Evolutionary conservation across 352 stramenopile species (phyloP).

Genomic region (Aphanomyces astaci): DNA sequence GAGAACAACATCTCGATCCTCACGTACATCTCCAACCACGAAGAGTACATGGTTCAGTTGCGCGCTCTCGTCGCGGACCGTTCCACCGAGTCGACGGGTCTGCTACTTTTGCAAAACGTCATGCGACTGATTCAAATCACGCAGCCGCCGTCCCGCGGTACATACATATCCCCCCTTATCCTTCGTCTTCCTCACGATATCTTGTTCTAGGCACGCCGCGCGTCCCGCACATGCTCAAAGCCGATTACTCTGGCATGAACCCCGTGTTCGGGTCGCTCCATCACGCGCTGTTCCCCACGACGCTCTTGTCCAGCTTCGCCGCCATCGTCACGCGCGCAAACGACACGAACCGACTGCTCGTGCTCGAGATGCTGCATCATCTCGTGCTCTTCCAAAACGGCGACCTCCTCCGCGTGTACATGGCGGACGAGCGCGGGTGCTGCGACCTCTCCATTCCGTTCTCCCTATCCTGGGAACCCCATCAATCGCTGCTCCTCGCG

Average conservation of each 20-base stretch:
- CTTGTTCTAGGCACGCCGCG: neutral
- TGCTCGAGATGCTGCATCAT: slow-evolving; percentile 17
- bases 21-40: slow-evolving; percentile 64
- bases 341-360: neutral
- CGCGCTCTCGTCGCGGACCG: slow-evolving; percentile 13
- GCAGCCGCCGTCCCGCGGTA: slow-evolving; percentile 7
- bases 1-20: slow-evolving; percentile 83
- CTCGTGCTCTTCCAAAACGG: slow-evolving; percentile 19
- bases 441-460: slow-evolving; percentile 5
- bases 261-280: slow-evolving; percentile 21
- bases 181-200: neutral
- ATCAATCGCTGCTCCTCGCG: slow-evolving; percentile 17
- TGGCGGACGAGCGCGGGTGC: slow-evolving; percentile 18
- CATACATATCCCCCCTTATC: neutral
- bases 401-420: slow-evolving; percentile 19
- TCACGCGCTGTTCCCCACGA: slow-evolving; percentile 19
- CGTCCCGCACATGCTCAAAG: slow-evolving; percentile 22
- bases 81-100: neutral
- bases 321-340: neutral
- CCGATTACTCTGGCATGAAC: slow-evolving; percentile 16
- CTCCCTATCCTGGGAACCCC: slow-evolving; percentile 3
- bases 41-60: slow-evolving; percentile 48
- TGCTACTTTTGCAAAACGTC: slow-evolving; percentile 15
- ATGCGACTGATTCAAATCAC: slow-evolving; percentile 24
- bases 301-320: slow-evolving; percentile 13